Evolutionary conservation across 208 protist species (phyloP), one percentile per base, ranked within the genome.

Genomic region (Wallacemonas sp.): DNA sequence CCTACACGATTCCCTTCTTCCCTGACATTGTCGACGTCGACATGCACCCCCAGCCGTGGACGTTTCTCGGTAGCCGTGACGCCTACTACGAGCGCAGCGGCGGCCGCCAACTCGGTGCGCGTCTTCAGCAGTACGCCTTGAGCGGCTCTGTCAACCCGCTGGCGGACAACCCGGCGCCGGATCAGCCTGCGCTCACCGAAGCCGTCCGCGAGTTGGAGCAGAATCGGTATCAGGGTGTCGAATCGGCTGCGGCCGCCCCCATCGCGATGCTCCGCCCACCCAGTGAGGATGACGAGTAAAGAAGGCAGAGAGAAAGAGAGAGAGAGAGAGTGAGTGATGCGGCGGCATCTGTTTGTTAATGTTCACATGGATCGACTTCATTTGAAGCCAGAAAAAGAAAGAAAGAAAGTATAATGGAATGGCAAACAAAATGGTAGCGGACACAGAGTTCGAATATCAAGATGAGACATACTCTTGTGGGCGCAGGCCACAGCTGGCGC

Each of bases 1-100:
- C 47, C 6, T 96, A 93, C 76, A 94, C 90, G n/a, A 82, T 96
- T 19, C 90, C 90, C 16, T 92, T 88, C 71, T 96, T 96, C 52
- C 90, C 90, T 24, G 90, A 96, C 60, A 93, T 96, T 73, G 85
- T 94, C 1, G 90, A 93, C 65, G 79, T 79, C 0, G 74, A 80
- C 24, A 93, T 96, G 83, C 78, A 89, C 48, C 90, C 90, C 9
- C 60, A 74, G 38, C 87, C 90, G 30, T 93, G 87, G 87, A 88
- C 85, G 16, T 94, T 96, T 73, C 68, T 94, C 12, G 87, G 87
- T 17, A 92, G 85, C 48, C 80, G 83, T 2, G 90, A 96, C 70
- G 83, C 79, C 9, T 96, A 83, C 70, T 92, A 86, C 58, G 90
- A 94, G 74, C 74, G 58, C 32, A 71, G 41, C 38, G 76, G 81